Evolutionary conservation across 75 land plant genomes (phyloP).

Genomic region (Sequoia sempervirens): DNA sequence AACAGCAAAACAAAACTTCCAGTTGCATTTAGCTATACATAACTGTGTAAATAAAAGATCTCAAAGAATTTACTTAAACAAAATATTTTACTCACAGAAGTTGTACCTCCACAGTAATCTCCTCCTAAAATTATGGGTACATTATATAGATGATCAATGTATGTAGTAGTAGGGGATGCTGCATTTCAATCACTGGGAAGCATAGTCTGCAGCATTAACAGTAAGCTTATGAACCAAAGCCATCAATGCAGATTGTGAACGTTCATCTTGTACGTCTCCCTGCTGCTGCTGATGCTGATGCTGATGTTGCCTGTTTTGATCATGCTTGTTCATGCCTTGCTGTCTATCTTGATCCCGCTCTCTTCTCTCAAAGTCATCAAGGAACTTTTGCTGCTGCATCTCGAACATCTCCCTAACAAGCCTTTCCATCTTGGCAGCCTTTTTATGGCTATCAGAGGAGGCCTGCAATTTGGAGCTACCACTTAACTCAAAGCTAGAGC

Average conservation of each 20-base stretch:
- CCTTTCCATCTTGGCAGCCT: not conserved
- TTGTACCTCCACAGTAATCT: not conserved
- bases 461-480: conserved; percentile 2
- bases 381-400: not conserved
- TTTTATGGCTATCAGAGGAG: not conserved
- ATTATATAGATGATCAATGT: not conserved
- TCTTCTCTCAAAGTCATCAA: conserved; percentile 15
- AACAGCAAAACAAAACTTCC: not conserved
- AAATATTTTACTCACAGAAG: not conserved
- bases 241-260: conserved; percentile 21
- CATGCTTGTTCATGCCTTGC: not conserved
- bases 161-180: not conserved
- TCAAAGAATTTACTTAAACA: not conserved
- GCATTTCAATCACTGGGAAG: not conserved
- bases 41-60: not conserved
- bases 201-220: conserved; percentile 13
- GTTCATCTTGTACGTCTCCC: conserved; percentile 7
- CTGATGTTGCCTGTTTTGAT: not conserved
- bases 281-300: not conserved
- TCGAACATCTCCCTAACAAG: conserved; percentile 8
- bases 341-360: conserved; percentile 6
- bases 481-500: not conserved
- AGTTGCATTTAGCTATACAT: not conserved
- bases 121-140: not conserved
- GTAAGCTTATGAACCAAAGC: conserved; percentile 29